Base-by-base conservation (phyloP, 768 basidiomycete species). In the Strobilomyces echinocephalus region DNA sequence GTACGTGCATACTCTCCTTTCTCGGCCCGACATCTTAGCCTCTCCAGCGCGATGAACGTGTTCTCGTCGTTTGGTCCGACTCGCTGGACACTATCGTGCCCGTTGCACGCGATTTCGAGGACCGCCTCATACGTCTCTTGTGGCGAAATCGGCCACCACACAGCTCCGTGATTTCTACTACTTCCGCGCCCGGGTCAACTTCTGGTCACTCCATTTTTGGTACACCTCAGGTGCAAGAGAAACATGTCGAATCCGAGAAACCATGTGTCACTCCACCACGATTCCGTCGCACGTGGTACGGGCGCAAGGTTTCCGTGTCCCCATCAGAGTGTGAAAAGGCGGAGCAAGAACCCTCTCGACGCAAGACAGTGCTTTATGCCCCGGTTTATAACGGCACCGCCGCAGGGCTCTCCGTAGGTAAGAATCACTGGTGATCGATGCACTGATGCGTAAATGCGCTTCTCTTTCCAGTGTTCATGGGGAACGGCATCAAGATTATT, bases 1-100 rank as follows among this genome's bases (percentile, higher is more conserved):
- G 86, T 86, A 53, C 57, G 84, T 77, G 11, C 18, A 0, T 20
- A 4, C n/a, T 50, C 31, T n/a, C 14, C 11, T 40, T 21, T 28
- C 26, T n/a, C 46, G 40, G 7, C n/a, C 51, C 35, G 8, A 30
- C 49, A 14, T 1, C 44, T 53, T 9, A 53, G 24, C 16, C 20
- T 42, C 49, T 48, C 6, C 58, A 87, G 86, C 81, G 91, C 43
- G 87, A 91, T 66, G 91, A 93, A 66, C 81, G 87, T 36, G 87
- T 88, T 16, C 77, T 94, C 50, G 80, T 93, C 56, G 83, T 93
- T 57, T 94, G 91, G 91, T 83, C 86, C 18, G 87, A 91, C 64
- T 79, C 81, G 0, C 76, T 92, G 42, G 88, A 91, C 63, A 78
- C 76, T 59, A 87, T 94, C 67, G 82, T 94, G 52, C 67, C 67